Percentiles rank a stretch among this genome's conserved stretches.
These are phyloP conservation scores for Cardiospermum halicacabum DNA, from an alignment of 345 rosid species.

Conservation along the genomic window DNA sequence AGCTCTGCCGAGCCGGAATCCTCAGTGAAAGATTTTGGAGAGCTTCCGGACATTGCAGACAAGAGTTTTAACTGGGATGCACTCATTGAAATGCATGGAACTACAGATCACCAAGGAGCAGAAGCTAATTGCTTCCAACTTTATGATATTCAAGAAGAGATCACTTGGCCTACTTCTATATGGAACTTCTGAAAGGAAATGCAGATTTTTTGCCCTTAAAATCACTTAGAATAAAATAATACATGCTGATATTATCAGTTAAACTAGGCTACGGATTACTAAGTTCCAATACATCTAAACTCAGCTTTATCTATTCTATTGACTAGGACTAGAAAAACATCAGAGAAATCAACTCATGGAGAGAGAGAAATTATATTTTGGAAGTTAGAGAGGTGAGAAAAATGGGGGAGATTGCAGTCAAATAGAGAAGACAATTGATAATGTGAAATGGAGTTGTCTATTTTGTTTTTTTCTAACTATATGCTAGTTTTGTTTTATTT, in stretches of 20 bases:
- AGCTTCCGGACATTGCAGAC: slow-evolving; percentile 30
- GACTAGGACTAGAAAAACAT: background rate
- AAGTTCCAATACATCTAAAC: slow-evolving; percentile 1
- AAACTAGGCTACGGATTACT: slow-evolving; percentile 8
- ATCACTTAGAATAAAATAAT: background rate
- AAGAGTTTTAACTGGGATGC: slow-evolving; percentile 71
- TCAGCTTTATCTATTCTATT: slow-evolving; percentile 7
- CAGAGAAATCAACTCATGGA: slow-evolving; percentile 1
- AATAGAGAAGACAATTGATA: background rate
- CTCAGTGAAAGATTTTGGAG: slow-evolving; percentile 32
- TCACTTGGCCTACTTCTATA: slow-evolving; percentile 46
- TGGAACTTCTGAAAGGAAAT: slow-evolving; percentile 52
- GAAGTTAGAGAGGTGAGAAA: background rate
- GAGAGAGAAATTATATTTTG: slow-evolving; percentile 4
- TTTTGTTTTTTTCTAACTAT: background rate
- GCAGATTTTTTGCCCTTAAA: background rate
- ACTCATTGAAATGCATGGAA: slow-evolving; percentile 52
- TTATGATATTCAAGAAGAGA: slow-evolving; percentile 52
- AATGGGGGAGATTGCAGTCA: background rate
- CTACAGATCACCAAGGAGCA: slow-evolving; percentile 28
- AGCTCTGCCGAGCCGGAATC: slow-evolving; percentile 27
- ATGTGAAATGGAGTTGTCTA: background rate
- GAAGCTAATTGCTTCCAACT: slow-evolving; percentile 37
- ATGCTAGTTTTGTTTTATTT: background rate
- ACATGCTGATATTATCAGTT: background rate